Evolutionary conservation across 805 yeast species (phyloP).

Genomic region (Candida suzukii): DNA sequence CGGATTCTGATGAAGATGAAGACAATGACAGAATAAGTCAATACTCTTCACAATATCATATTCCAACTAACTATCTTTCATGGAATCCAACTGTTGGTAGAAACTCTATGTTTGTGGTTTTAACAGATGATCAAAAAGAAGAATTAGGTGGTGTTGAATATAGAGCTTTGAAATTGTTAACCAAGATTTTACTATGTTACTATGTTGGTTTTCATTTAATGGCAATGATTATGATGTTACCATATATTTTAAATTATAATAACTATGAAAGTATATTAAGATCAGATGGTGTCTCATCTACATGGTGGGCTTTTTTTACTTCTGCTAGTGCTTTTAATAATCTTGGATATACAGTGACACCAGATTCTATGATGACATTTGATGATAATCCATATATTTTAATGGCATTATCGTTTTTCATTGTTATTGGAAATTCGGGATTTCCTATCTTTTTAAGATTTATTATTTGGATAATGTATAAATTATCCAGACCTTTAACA

Average conservation of each 20-base stretch:
- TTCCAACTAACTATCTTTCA: constrained; percentile 67
- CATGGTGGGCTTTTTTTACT: constrained; percentile 94
- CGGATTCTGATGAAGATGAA: constrained; percentile 17
- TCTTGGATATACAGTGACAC: constrained; percentile 75
- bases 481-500: constrained; percentile 59
- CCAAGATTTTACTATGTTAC: constrained; percentile 55
- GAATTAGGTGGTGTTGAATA: constrained; percentile 98
- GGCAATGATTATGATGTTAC: constrained; percentile 44
- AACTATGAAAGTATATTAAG: constrained; percentile 38
- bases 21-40: constrained; percentile 25
- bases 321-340: constrained; percentile 78
- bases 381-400: constrained; percentile 55
- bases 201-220: constrained; percentile 71
- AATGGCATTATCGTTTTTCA: constrained; percentile 57
- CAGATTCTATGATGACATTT: constrained; percentile 72
- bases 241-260: constrained; percentile 47
- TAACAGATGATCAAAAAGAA: constrained; percentile 78
- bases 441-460: constrained; percentile 81
- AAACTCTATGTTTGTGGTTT: constrained; percentile 82
- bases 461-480: constrained; percentile 73
- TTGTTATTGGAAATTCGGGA: constrained; percentile 91
- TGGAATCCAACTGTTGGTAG: constrained; percentile 91
- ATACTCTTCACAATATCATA: constrained; percentile 16
- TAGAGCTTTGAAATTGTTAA: constrained; percentile 73
- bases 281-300: constrained; percentile 57